Conservation (phyloP, 768 basidiomycete species). For the Daedalea quercina region DNA sequence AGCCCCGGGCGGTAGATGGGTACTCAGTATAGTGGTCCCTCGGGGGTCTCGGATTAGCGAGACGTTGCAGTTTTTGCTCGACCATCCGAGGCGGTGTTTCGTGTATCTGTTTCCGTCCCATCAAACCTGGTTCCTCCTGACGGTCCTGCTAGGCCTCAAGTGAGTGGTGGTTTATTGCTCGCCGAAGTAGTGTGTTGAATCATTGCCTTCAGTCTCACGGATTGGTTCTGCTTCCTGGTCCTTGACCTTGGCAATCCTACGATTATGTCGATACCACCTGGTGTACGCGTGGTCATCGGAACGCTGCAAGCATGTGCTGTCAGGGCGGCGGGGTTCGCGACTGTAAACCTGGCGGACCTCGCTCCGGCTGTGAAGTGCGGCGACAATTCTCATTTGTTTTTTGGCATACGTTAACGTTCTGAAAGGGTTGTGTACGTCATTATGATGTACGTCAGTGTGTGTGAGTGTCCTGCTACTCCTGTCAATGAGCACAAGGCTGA, state of each 20-base stretch:
- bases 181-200: no score
- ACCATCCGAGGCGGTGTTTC: constrained; percentile 91
- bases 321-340: constrained; percentile 80
- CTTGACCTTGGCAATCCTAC: constrained; percentile 77
- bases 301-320: constrained; percentile 77
- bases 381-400: not conserved
- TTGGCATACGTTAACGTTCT: not conserved
- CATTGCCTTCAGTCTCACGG: constrained; percentile 68
- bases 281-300: constrained; percentile 65
- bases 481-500: constrained; percentile 1
- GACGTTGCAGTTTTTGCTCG: constrained; percentile 85
- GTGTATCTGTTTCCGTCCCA: constrained; percentile 88
- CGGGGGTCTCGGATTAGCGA: constrained; percentile 56
- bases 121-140: constrained; percentile 87
- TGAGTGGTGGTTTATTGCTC: no score
- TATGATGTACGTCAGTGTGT: constrained; percentile 91
- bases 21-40: constrained; percentile 54
- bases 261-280: constrained; percentile 62
- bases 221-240: constrained; percentile 88
- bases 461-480: constrained; percentile 36
- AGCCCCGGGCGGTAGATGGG: constrained; percentile 51
- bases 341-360: constrained; percentile 64
- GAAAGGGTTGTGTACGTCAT: constrained; percentile 75
- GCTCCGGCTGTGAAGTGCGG: constrained; percentile 86
- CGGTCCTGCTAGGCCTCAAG: constrained; percentile 65